phyloP scores from a whole-genome alignment of 83 land plant genomes.

The Thuja plicata region DNA sequence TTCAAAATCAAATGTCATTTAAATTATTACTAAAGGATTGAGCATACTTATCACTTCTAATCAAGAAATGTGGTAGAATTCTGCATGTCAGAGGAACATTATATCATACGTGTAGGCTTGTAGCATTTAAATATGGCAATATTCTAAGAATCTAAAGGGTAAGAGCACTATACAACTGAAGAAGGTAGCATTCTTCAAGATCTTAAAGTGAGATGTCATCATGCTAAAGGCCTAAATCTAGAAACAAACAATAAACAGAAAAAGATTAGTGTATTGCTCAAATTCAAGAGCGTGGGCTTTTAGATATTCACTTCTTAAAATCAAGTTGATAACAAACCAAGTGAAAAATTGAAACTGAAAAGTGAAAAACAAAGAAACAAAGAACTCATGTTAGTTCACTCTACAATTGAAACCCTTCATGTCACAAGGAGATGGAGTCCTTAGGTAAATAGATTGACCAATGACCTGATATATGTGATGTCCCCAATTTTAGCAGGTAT shows the following conservation, averaged over 20 bases:
- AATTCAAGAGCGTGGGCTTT: background rate
- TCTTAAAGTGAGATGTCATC: background rate
- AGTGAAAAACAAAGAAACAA: background rate
- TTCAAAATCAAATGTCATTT: background rate
- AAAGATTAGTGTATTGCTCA: background rate
- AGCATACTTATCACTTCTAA: background rate
- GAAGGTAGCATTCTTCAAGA: background rate
- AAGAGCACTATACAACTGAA: background rate
- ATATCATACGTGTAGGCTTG: too few relatives aligned
- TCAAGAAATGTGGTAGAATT: background rate
- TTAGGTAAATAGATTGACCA: background rate
- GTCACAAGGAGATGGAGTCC: background rate
- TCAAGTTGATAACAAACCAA: background rate
- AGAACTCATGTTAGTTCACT: background rate
- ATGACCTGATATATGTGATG: background rate
- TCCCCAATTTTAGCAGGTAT: too few relatives aligned
- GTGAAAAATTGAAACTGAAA: background rate
- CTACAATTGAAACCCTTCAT: background rate
- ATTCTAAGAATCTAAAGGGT: background rate
- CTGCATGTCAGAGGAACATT: background rate
- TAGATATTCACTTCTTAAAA: background rate
- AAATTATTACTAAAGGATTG: background rate
- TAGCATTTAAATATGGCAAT: background rate
- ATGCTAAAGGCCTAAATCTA: background rate
- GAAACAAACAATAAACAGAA: background rate